Conservation (phyloP, 2,329 filamentous ascomycete genomes). For the Alternaria sp. region DNA sequence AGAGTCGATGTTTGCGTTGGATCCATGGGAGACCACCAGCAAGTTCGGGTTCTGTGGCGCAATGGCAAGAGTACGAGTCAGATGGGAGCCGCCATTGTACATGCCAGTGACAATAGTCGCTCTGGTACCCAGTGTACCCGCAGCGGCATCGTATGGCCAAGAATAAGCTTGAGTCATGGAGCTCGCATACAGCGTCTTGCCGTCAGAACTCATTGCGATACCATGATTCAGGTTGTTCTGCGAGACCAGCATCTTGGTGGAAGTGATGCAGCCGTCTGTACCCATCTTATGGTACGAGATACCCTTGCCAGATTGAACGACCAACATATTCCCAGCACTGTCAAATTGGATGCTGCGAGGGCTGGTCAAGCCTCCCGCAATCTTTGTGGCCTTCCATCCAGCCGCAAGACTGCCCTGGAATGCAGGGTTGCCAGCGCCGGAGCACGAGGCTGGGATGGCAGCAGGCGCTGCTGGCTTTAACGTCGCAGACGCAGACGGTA, state of each 20-base stretch:
- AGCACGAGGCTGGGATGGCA: constrained; percentile 42
- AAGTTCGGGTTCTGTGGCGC: constrained; percentile 63
- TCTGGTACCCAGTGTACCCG: constrained; percentile 56
- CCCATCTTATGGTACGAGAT: constrained; percentile 42
- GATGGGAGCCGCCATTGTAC: constrained; percentile 62
- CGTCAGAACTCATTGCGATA: constrained; percentile 57
- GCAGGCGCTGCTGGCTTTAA: constrained; percentile 25
- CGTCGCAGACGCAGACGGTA: constrained; percentile 24
- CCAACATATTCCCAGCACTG: constrained; percentile 43
- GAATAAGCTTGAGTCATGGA: constrained; percentile 65
- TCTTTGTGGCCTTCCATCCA: constrained; percentile 47
- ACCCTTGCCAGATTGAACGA: constrained; percentile 46
- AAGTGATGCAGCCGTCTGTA: constrained; percentile 40
- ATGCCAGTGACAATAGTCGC: constrained; percentile 70
- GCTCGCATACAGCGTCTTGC: constrained; percentile 62
- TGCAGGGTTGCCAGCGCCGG: constrained; percentile 35
- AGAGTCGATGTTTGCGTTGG: constrained; percentile 67
- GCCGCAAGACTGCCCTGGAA: constrained; percentile 36
- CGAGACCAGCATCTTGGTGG: constrained; percentile 43
- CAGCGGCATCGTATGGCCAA: constrained; percentile 68
- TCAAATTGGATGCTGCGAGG: constrained; percentile 47
- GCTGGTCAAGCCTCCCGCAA: constrained; percentile 39
- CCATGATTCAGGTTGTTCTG: constrained; percentile 59
- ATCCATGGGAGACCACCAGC: constrained; percentile 72
- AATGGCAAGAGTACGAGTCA: constrained; percentile 71